Percentiles rank a stretch among this genome's conserved stretches.
Evolutionary conservation across 768 basidiomycete species (phyloP).

Genomic region (Naematelia encephala): DNA sequence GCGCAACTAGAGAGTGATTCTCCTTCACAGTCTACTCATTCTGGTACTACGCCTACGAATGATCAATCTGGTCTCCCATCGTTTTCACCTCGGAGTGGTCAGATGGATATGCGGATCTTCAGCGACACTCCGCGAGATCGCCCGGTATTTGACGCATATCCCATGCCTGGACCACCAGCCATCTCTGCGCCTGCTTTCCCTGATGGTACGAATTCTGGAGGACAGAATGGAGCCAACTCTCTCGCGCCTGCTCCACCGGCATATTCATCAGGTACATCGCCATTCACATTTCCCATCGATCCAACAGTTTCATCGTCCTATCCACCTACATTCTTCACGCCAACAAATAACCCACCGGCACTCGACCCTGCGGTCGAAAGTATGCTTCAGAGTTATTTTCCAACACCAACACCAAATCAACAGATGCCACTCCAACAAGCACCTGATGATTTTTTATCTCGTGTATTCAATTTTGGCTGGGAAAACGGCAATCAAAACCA

Average conservation of each 20-base stretch:
- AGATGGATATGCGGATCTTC: slow-evolving; percentile 8
- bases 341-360: slow-evolving; percentile 5
- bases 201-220: background rate
- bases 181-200: background rate
- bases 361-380: slow-evolving; percentile 42
- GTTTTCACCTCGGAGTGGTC: background rate
- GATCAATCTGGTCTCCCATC: slow-evolving; percentile 5
- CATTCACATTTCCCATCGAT: slow-evolving; percentile 16
- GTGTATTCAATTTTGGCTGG: slow-evolving; percentile 44
- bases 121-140: slow-evolving; percentile 14
- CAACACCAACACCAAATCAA: slow-evolving; percentile 9
- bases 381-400: slow-evolving; percentile 44
- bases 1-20: slow-evolving; percentile 41
- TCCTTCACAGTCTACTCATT: slow-evolving; percentile 8
- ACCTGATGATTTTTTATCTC: slow-evolving; percentile 44
- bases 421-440: slow-evolving; percentile 13
- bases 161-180: slow-evolving; percentile 18
- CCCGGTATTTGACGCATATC: slow-evolving; percentile 43
- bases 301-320: slow-evolving; percentile 2
- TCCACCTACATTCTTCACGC: slow-evolving; percentile 2
- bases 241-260: background rate
- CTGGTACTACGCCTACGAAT: slow-evolving; percentile 1
- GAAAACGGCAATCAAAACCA: slow-evolving; percentile 11
- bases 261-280: slow-evolving; percentile 4
- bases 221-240: background rate